A percentile compares a stretch with the other conserved stretches of the same genome.
phyloP scores from a whole-genome alignment of 352 stramenopile species.

The Blastocystis sp. region DNA sequence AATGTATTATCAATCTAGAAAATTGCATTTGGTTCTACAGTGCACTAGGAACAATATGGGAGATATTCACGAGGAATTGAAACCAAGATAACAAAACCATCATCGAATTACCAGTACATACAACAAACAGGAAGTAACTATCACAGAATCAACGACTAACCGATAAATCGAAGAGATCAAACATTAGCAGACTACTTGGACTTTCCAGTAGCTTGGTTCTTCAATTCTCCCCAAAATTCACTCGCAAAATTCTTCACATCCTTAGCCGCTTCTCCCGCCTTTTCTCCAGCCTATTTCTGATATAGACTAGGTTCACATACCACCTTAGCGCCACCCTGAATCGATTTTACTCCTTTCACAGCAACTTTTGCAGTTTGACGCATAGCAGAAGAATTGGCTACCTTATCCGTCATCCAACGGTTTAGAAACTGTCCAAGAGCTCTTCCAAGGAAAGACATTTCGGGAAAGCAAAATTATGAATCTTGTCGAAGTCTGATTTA shows the following conservation, averaged over 20 bases:
- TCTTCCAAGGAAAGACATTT: slow-evolving; percentile 21
- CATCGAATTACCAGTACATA: too few relatives aligned
- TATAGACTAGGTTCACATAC: background rate
- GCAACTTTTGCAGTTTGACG: background rate
- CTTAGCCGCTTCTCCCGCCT: background rate
- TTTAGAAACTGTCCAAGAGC: slow-evolving; percentile 5
- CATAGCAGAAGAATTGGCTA: background rate
- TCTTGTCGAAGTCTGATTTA: too few relatives aligned
- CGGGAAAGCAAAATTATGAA: too few relatives aligned
- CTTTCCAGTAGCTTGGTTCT: background rate
- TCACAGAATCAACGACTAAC: background rate
- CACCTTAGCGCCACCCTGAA: background rate
- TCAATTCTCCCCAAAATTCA: slow-evolving; percentile 1
- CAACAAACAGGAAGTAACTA: background rate
- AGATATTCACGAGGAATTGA: too few relatives aligned
- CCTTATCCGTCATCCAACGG: background rate
- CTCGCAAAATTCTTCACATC: background rate
- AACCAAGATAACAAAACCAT: too few relatives aligned
- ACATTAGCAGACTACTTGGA: background rate
- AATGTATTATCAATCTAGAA: too few relatives aligned
- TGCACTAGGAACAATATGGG: too few relatives aligned
- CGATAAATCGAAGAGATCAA: background rate
- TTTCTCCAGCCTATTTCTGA: slow-evolving; percentile 11
- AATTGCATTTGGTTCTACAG: too few relatives aligned
- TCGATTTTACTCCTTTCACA: background rate